Base-by-base conservation (phyloP, 345 rosid genomes). In the Iberis pinnata region DNA sequence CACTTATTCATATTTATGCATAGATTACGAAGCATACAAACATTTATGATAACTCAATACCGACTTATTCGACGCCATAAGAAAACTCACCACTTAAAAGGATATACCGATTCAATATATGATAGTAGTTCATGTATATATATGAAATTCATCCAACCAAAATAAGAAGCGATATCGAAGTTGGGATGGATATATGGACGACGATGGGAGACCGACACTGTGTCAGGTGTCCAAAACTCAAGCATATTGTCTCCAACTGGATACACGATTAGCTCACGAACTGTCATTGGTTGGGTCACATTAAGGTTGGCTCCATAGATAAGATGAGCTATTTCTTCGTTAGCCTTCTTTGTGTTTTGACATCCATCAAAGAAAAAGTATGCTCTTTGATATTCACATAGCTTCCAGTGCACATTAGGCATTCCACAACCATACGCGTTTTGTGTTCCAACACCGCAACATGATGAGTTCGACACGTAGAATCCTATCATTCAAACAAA, bases 291-390 rank as follows among this genome's bases (percentile, higher is more conserved):
- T 1, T 27, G 50, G 35, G 61, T 1, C 20, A 68, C 68, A 24
- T 35, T 46, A 1, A 18, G 39, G 9, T 68, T 15, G n/a, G 63
- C 63, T 39, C 58, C 52, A 16, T 54, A 68, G 9, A 61, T 6
- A 10, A 68, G 53, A 50, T 68, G 58, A 3, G 63, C 72, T 0
- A 68, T 0, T 25, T 56, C 54, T 11, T 61, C 72, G 9, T 68
- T 61, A 11, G 58, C 67, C 20, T 68, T 68, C 38, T 68, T 68
- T 4, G 58, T 12, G 61, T 68, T 68, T 52, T 68, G 67, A 40
- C 56, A 61, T 41, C 67, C 72, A 12, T 68, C 72, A 10, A 48
- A 68, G 45, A 41, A 68, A 8, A 68, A 12, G 41, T 68, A 68
- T 2, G 62, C 37, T 55, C 72, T 35, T 44, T 60, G 72, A 24